A percentile compares a stretch with the other conserved stretches of the same genome.
Evolutionary conservation across 2,329 filamentous ascomycete species (phyloP).

Genomic region (Alternaria hordeiaustralica): DNA sequence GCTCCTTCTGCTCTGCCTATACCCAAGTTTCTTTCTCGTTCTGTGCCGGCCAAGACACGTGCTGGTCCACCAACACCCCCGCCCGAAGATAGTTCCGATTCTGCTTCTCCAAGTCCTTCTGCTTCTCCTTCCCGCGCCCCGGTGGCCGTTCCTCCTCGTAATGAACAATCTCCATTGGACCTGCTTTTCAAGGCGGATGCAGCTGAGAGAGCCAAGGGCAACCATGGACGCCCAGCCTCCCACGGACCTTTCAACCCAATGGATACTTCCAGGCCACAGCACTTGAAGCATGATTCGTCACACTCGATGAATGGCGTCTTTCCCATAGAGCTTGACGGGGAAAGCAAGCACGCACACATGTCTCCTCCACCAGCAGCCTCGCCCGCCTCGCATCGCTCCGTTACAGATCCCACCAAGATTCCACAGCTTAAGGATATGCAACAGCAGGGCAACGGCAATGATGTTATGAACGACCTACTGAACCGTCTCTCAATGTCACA

Average conservation of each 20-base stretch:
- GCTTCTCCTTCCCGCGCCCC: constrained; percentile 61
- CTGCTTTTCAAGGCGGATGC: constrained; percentile 89
- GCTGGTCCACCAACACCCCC: constrained; percentile 56
- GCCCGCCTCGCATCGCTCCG: constrained; percentile 33
- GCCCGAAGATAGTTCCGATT: constrained; percentile 55
- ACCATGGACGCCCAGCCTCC: constrained; percentile 51
- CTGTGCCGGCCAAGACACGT: constrained; percentile 64
- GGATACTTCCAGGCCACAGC: constrained; percentile 29
- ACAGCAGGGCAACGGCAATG: constrained; percentile 52
- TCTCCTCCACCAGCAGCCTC: constrained; percentile 34
- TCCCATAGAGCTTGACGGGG: constrained; percentile 68
- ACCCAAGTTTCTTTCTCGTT: constrained; percentile 84
- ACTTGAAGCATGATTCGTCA: constrained; percentile 54
- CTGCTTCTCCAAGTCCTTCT: constrained; percentile 49
- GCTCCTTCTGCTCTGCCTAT: constrained; percentile 89
- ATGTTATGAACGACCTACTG: constrained; percentile 55
- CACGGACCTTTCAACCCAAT: constrained; percentile 21
- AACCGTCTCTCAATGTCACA: constrained; percentile 47
- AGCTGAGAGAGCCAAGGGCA: constrained; percentile 72
- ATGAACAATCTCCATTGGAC: constrained; percentile 79
- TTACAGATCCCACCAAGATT: constrained; percentile 40
- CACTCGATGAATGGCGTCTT: constrained; percentile 65
- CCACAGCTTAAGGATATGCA: constrained; percentile 29
- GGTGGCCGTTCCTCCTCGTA: constrained; percentile 48
- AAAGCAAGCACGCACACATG: constrained; percentile 22